phyloP scores from a whole-genome alignment of 768 basidiomycete genomes.

The Hirschioporus abietinus region DNA sequence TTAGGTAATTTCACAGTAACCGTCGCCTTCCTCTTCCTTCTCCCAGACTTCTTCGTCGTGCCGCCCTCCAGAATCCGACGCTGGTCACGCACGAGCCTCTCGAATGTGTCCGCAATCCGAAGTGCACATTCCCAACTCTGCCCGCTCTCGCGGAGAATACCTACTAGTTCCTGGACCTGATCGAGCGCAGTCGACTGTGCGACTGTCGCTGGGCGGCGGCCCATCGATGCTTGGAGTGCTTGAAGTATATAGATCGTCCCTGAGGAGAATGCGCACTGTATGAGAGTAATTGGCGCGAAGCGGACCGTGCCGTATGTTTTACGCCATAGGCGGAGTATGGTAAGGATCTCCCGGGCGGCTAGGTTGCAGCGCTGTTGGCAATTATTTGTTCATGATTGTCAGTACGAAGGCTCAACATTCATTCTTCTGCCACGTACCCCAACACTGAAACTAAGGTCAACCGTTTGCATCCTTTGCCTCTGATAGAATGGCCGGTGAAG shows the following conservation, averaged over 20 bases:
- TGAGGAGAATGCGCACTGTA: slow-evolving; percentile 54
- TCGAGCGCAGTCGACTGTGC: slow-evolving; percentile 37
- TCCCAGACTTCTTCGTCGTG: not conserved
- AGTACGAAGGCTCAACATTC: not conserved
- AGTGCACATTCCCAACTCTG: slow-evolving; percentile 49
- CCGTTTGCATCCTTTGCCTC: slow-evolving; percentile 23
- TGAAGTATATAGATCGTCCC: slow-evolving; percentile 53
- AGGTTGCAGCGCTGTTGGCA: slow-evolving; percentile 41
- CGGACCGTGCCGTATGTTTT: slow-evolving; percentile 45
- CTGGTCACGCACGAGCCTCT: slow-evolving; percentile 37
- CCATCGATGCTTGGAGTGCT: slow-evolving; percentile 44
- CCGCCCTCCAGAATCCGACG: not conserved
- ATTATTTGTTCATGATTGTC: slow-evolving; percentile 12
- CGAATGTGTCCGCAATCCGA: slow-evolving; percentile 43
- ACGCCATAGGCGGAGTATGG: slow-evolving; percentile 45
- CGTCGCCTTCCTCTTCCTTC: slow-evolving; percentile 3
- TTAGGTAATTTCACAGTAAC: not conserved
- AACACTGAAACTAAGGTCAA: slow-evolving; percentile 20
- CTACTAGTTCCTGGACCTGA: slow-evolving; percentile 42
- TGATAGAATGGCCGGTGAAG: slow-evolving; percentile 49
- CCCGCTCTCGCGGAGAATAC: slow-evolving; percentile 49
- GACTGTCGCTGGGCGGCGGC: slow-evolving; percentile 41
- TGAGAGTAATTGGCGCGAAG: slow-evolving; percentile 50
- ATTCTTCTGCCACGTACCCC: not conserved
- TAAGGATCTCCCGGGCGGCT: slow-evolving; percentile 51